Evolutionary conservation across 176 grass and related monocot species (phyloP).

Genomic region (Musa schizocarpa): DNA sequence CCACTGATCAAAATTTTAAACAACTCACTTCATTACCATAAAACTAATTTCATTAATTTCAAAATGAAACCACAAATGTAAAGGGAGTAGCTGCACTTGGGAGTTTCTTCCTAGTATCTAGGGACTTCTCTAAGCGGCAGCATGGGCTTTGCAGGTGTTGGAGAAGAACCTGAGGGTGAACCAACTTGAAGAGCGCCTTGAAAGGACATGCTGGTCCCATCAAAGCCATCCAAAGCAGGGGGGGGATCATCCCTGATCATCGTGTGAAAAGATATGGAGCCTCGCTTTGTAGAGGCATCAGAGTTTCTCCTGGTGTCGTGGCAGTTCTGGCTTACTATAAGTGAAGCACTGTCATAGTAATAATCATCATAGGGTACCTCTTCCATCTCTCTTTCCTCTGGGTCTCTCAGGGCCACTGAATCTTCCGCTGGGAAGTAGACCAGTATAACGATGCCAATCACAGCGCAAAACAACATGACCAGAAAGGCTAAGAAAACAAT

Average conservation of each 20-base stretch:
- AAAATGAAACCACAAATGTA: background rate
- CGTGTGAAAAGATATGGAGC: conserved; percentile 92
- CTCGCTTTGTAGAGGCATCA: conserved; percentile 77
- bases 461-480: conserved; percentile 51
- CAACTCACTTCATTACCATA: background rate
- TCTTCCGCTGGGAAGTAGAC: conserved; percentile 76
- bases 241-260: conserved; percentile 78
- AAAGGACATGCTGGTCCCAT: conserved; percentile 34
- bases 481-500: conserved; percentile 71
- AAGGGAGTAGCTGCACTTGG: background rate
- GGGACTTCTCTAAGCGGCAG: conserved; percentile 79
- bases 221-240: conserved; percentile 29
- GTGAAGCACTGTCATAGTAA: conserved; percentile 50
- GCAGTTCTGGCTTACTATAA: conserved; percentile 56
- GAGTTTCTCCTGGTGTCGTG: conserved; percentile 64
- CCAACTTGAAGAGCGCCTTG: conserved; percentile 41
- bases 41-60: conserved; percentile 1
- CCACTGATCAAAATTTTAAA: background rate
- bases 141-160: conserved; percentile 57
- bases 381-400: conserved; percentile 36
- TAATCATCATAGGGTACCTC: conserved; percentile 79
- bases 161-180: conserved; percentile 55
- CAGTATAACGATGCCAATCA: conserved; percentile 62
- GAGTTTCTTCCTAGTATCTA: conserved; percentile 33
- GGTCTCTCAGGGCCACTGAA: conserved; percentile 46